Evolutionary conservation across 1,139 yeast species (phyloP).

Genomic region (Geotrichum carabidarum): DNA sequence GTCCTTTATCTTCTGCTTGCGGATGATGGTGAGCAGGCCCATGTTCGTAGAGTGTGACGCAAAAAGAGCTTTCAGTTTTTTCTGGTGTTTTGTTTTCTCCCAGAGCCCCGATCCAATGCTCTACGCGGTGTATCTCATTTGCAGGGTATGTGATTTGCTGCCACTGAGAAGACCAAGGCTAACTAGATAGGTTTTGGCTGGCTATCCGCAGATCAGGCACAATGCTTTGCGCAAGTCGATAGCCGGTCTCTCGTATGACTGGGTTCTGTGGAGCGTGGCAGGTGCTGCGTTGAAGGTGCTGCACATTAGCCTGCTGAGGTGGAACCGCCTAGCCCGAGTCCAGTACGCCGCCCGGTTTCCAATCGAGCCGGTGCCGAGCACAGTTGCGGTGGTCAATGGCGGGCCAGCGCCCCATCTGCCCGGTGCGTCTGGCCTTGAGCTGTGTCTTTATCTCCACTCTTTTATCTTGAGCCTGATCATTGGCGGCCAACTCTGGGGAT

Average conservation of each 20-base stretch:
- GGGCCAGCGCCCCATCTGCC: slow-evolving; percentile 14
- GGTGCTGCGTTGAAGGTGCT: slow-evolving; percentile 14
- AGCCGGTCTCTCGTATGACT: slow-evolving; percentile 21
- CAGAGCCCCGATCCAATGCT: background rate
- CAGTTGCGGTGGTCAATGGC: slow-evolving; percentile 7
- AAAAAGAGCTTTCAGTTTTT: slow-evolving; percentile 6
- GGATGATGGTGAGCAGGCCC: slow-evolving; percentile 80
- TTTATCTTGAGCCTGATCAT: slow-evolving; percentile 7
- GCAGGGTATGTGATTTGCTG: slow-evolving; percentile 1
- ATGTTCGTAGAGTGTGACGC: slow-evolving; percentile 36
- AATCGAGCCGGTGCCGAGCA: slow-evolving; percentile 8
- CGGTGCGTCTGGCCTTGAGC: slow-evolving; percentile 17
- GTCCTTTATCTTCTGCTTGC: slow-evolving; percentile 78
- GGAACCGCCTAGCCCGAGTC: slow-evolving; percentile 6
- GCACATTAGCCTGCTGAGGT: slow-evolving; percentile 16
- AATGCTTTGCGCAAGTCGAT: slow-evolving; percentile 18
- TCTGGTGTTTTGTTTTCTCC: background rate
- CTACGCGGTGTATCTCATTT: background rate
- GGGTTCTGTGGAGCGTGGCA: slow-evolving; percentile 18
- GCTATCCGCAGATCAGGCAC: slow-evolving; percentile 18
- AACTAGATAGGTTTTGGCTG: slow-evolving; percentile 3
- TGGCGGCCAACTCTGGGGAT: background rate
- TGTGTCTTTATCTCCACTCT: slow-evolving; percentile 7
- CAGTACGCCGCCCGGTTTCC: slow-evolving; percentile 17
- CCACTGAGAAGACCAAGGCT: background rate